These are phyloP conservation scores for Fusarium sp. DNA, from an alignment of 2,329 filamentous ascomycete genomes.

Conservation along the genomic window DNA sequence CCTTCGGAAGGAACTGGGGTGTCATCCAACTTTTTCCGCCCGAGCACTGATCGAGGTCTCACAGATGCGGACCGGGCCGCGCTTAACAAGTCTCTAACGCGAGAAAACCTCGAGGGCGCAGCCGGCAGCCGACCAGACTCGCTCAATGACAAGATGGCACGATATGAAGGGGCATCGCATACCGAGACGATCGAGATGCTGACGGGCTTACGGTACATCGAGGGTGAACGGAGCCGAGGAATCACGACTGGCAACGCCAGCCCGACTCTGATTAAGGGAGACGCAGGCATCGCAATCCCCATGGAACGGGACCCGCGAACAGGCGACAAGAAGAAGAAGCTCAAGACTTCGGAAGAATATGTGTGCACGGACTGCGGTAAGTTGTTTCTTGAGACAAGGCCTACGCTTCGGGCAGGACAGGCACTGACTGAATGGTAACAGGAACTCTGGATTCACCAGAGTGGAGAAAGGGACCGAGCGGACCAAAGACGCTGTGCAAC, in stretches of 20 bases:
- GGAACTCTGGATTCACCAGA: slow-evolving; percentile 91
- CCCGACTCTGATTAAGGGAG: slow-evolving; percentile 84
- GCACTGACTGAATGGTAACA: slow-evolving; percentile 47
- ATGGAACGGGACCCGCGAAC: slow-evolving; percentile 79
- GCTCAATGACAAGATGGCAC: slow-evolving; percentile 85
- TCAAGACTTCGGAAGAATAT: slow-evolving; percentile 88
- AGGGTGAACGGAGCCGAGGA: slow-evolving; percentile 88
- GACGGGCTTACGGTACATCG: slow-evolving; percentile 86
- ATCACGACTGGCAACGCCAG: slow-evolving; percentile 89
- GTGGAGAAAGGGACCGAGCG: slow-evolving; percentile 93
- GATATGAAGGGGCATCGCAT: slow-evolving; percentile 80
- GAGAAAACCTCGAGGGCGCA: slow-evolving; percentile 82
- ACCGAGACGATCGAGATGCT: slow-evolving; percentile 93
- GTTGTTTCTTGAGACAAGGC: slow-evolving; percentile 41
- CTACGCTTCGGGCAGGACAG: neutral
- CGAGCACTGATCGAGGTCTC: slow-evolving; percentile 62
- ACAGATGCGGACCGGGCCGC: slow-evolving; percentile 74
- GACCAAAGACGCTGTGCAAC: slow-evolving; percentile 95
- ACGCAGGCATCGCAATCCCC: slow-evolving; percentile 87
- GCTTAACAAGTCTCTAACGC: slow-evolving; percentile 77
- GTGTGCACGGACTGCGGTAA: slow-evolving; percentile 93
- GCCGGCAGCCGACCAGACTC: slow-evolving; percentile 77
- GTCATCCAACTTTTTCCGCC: slow-evolving; percentile 49
- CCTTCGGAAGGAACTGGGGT: slow-evolving; percentile 59
- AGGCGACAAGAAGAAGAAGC: slow-evolving; percentile 87